Evolutionary conservation across 2,329 filamentous ascomycete genomes (phyloP).

Genomic region (Blastomyces percursus): DNA sequence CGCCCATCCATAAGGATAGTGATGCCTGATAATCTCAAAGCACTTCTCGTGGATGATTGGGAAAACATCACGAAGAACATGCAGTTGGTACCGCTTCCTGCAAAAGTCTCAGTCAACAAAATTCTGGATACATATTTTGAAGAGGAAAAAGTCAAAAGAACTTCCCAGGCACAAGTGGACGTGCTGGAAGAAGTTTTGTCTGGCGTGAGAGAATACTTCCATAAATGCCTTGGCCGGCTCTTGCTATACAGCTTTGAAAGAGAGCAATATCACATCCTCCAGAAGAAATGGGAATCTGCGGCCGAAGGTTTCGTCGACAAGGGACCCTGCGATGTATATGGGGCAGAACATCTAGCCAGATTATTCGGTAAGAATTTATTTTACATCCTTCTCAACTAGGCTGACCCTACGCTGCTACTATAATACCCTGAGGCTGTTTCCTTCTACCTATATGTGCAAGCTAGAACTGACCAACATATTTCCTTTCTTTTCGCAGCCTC

Average conservation of each 20-base stretch:
- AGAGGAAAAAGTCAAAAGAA: slow-evolving; percentile 55
- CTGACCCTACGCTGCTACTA: not conserved
- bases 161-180: slow-evolving; percentile 48
- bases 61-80: slow-evolving; percentile 96
- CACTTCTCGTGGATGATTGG: slow-evolving; percentile 93
- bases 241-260: slow-evolving; percentile 92
- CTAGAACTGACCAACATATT: not conserved
- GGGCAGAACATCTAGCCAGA: slow-evolving; percentile 80
- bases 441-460: not conserved
- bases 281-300: slow-evolving; percentile 55
- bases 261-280: slow-evolving; percentile 69
- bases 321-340: slow-evolving; percentile 70
- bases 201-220: slow-evolving; percentile 87
- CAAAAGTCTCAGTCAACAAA: slow-evolving; percentile 59
- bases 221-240: slow-evolving; percentile 76
- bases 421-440: not conserved
- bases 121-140: slow-evolving; percentile 73
- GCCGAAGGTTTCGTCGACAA: slow-evolving; percentile 58
- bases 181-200: slow-evolving; percentile 81
- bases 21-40: slow-evolving; percentile 83
- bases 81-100: slow-evolving; percentile 76
- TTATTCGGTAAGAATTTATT: slow-evolving; percentile 58
- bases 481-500: slow-evolving; percentile 48
- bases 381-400: not conserved
- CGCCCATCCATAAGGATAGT: slow-evolving; percentile 77